These are phyloP conservation scores for Paraphoma chrysanthemicola DNA, from an alignment of 2,329 filamentous ascomycete genomes.

Conservation along the genomic window DNA sequence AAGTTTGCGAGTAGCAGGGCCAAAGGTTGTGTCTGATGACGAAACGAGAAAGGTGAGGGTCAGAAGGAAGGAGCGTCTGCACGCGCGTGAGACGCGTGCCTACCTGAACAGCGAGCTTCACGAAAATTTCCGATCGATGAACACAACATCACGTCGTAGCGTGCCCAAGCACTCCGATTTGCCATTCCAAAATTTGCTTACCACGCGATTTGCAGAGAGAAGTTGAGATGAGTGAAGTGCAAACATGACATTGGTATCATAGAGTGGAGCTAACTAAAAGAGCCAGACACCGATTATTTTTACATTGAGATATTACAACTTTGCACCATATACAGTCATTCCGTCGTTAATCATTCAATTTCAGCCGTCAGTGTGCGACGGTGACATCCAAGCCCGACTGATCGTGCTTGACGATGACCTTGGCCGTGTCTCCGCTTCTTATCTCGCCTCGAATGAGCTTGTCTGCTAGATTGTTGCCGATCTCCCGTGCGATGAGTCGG, in stretches of 20 bases:
- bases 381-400: conserved; percentile 34
- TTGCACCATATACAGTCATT: conserved; percentile 29
- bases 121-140: not conserved
- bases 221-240: conserved; percentile 3
- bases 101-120: conserved; percentile 5
- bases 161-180: not conserved
- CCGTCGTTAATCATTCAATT: conserved; percentile 20
- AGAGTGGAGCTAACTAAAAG: conserved; percentile 15
- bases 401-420: conserved; percentile 70
- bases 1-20: not conserved
- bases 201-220: too few species aligned
- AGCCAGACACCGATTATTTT: conserved; percentile 19
- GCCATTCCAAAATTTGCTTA: too few species aligned
- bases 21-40: not conserved
- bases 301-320: conserved; percentile 4
- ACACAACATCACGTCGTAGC: not conserved
- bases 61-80: conserved; percentile 22
- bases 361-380: conserved; percentile 13
- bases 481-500: conserved; percentile 85
- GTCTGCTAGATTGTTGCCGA: conserved; percentile 87
- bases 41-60: not conserved
- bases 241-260: conserved; percentile 10
- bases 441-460: conserved; percentile 88
- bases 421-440: conserved; percentile 75
- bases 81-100: conserved; percentile 16